Evolutionary conservation across 352 stramenopile genomes (phyloP), one percentile per base, ranked within the genome.

Genomic region (Pythium biforme): DNA sequence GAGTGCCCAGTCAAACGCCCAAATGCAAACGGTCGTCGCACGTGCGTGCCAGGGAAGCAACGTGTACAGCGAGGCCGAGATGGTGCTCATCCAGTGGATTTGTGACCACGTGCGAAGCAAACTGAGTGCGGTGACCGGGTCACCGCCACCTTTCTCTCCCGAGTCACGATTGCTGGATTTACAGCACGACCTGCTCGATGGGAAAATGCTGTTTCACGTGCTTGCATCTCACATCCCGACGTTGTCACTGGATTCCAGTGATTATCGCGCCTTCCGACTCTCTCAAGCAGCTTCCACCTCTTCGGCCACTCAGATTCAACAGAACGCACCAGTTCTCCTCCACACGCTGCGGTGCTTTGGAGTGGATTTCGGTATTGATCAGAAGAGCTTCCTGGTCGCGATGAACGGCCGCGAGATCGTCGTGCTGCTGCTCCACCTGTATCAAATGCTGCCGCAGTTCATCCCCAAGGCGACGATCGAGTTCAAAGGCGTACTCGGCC

Each of bases 391-490:
- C 29, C 64, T 90, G 33, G 40, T 74, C 12, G 37, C 22, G 17
- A 85, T 89, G 55, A 94, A 79, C 17, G 75, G 67, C 3, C 83
- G 88, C 3, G 78, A 95, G 56, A 86, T 88, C 10, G 52, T 98
- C 0, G 52, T 98, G 20, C 62, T 98, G 20, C 54, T 97, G 17
- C 66, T 98, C 12, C 90, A 98, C 65, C 65, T 98, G 29, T 94
- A 97, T 31, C 88, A 96, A 64, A 92, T 83, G 10, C 59, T 98
- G 22, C 93, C 93, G 25, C 81, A 96, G 62, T 94, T 97, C 23
- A 82, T 98, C 19, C 94, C 95, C 4, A 98, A 97, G 61, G 90
- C 88, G 11, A 96, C 82, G 27, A 97, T 98, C 56, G 89, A 97
- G 40, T 98, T 98, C 63, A 79, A 83, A 29, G 94, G 90, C 6